Base-by-base conservation (phyloP, 2,329 filamentous ascomycete genomes). In the Aspergillus cejpii region DNA sequence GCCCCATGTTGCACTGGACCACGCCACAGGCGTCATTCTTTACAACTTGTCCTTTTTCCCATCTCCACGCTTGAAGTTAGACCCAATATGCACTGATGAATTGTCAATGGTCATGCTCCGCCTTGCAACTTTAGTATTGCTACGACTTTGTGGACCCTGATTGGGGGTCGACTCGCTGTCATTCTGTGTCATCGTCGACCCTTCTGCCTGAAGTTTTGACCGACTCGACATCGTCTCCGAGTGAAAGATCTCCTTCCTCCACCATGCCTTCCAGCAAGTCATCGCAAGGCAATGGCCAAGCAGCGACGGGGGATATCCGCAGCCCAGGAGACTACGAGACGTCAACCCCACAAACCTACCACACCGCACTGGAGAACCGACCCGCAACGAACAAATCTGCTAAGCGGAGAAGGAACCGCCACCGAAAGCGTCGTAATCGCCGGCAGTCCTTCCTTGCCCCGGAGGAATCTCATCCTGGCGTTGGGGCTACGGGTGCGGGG, bases 371-470 rank as follows among this genome's bases (percentile, higher is more conserved):
- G 36, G 51, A 54, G 42, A 49, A 37, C 43, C 49, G 47, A 47
- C 43, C 52, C 42, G 51, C 47, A 15, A 54, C 51, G 24, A 48
- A 50, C 37, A 61, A 62, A 42, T 43, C 57, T 27, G 44, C 56
- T 7, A 66, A 60, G 49, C 61, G 61, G 57, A 81, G 83, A 72
- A 86, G 87, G 56, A 84, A 88, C 64, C 80, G 86, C 36, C 83
- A 80, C 24, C 84, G 85, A 28, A 90, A 84, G 74, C 89, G 88
- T 70, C 85, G 85, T 67, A 81, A 80, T 49, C 79, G 88, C 52
- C 79, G 86, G 50, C 87, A 87, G 70, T 94, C 88, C 6, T 95
- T 95, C 61, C 83, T 85, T 19, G 74, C 77, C 12, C 69, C 79
- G 1, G 79, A 82, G 29, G 81, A 84, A 27, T 70, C 65, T 37